Base-by-base conservation (phyloP, 345 rosid species). In the Linum usitatissimum region DNA sequence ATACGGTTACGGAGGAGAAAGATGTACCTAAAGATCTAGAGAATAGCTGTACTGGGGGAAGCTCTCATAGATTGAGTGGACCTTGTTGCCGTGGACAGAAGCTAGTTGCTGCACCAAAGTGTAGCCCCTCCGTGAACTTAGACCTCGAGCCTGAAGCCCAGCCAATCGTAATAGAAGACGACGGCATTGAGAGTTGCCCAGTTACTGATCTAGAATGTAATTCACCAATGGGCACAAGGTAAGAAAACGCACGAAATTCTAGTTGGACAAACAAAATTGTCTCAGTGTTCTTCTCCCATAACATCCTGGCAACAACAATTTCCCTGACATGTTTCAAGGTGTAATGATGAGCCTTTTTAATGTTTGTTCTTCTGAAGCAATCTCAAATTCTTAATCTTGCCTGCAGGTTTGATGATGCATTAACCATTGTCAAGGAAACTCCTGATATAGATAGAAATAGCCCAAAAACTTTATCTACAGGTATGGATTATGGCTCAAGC, bases 401-500 rank as follows among this genome's bases (percentile, higher is more conserved):
- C 68, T 76, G 76, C 83, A 86, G 98, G 85, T 79, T 28, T 63
- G 78, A 64, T 20, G 78, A 68, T 64, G 90, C 82, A 56, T 42
- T 80, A 66, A 63, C 69, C 45, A 14, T 76, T 65, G 81, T 85
- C 55, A 79, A 73, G 77, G 91, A 87, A 81, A 77, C 86, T 42
- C 77, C 81, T n/a, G 65, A 53, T 65, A 55, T 70, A 68, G 70
- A 73, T 61, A 68, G 68, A 55, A 66, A 66, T 53, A 85, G 84
- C 75, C 77, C 90, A 31, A 71, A 74, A 73, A 77, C 82, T 62
- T 75, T 68, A 63, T 79, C 77, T 23, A 81, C 68, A 80, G 73
- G 74, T 40, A 77, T 71, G 56, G 76, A 78, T 77, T 80, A 79
- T n/a, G 45, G 68, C 64, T 82, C 88, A 34, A 75, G 77, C 55